Evolutionary conservation across 2,329 filamentous ascomycete species (phyloP), one percentile per base, ranked within the genome.

Genomic region (Verticillium nonalfalfae): DNA sequence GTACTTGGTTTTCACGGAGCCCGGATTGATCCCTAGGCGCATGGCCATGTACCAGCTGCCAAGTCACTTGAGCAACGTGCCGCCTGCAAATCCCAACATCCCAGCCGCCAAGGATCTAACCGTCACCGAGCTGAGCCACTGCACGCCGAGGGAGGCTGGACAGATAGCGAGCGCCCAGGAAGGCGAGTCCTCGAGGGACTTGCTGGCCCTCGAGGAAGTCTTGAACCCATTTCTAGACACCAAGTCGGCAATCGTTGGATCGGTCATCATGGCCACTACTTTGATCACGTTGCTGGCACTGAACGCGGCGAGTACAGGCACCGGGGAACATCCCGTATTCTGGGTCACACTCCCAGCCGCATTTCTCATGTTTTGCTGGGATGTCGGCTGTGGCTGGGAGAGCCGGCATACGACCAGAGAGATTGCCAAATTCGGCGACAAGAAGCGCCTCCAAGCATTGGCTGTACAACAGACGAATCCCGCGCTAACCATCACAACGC

Each of bases 201-300:
- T 82, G 0, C 73, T 88, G 0, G 86, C 86, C 0, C 79, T 91
- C 0, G 87, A 89, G 65, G 88, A 91, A 67, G 89, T 91, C 66
- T 83, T 91, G 81, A 90, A 91, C 64, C 89, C 89, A 0, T 91
- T 88, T 61, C 72, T 91, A 0, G 88, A 91, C 68, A 88, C 85
- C 65, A 75, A 77, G 4, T 84, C 88, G 7, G 89, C 89, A 0
- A 75, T 77, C 0, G 86, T 90, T 60, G 88, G 88, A 1, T 84
- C 80, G 0, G 64, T 85, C 5, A 77, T 91, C 60, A 91, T 91
- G 87, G 80, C 85, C 1, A 79, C 78, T 0, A 89, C 88, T 0
- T 78, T 91, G 21, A 76, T 90, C 60, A 86, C 87, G 0, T 75
- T 91, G 0, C 75, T 91, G 1, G 84, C 80, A 0, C 69, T 91